Base-by-base conservation (phyloP, 2,329 filamentous ascomycete species). In the Decorospora gaudefroyi region DNA sequence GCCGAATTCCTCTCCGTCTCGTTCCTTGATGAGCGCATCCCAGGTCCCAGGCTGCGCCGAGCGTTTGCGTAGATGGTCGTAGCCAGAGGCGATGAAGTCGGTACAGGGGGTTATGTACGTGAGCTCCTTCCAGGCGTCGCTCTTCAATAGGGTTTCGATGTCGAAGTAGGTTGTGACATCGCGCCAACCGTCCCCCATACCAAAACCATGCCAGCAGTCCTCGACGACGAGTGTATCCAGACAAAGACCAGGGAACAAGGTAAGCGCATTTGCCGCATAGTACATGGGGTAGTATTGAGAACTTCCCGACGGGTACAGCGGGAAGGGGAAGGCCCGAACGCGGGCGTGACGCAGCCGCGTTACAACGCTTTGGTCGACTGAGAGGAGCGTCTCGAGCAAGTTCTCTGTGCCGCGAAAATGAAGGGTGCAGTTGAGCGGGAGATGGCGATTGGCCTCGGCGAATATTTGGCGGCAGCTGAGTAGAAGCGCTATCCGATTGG, bases 131-230 rank as follows among this genome's bases (percentile, higher is more conserved):
- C 67, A 70, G 1, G 55, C 66, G 23, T 67, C 56, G 46, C 65
- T 58, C 5, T 61, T 59, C 25, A 69, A 33, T 3, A 70, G 45
- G 3, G 46, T 44, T 42, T 69, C 66, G 18, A 69, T 61, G 23
- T 69, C 65, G 31, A 64, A 59, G 23, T 69, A 69, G 3, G 66
- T 69, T 1, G 61, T 65, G 6, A 66, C 54, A 42, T 69, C 64
- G 37, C 64, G 61, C 62, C 62, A 69, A 12, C 60, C 59, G 31
- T 67, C 65, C 12, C 60, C 57, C 30, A 66, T 41, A 4, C 64
- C 66, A 30, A 62, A 62, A n/a, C 62, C 65, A 42, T 70, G 67
- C 54, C 65, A 69, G 26, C 59, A 60, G 31, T 70, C 67, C 15
- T 69, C 61, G 1, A 70, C 59, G 13, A 62, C 51, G 6, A 70